Percentiles rank a stretch among this genome's conserved stretches.
phyloP scores from a whole-genome alignment of 768 basidiomycete genomes.

The Leccinum variicolor region DNA sequence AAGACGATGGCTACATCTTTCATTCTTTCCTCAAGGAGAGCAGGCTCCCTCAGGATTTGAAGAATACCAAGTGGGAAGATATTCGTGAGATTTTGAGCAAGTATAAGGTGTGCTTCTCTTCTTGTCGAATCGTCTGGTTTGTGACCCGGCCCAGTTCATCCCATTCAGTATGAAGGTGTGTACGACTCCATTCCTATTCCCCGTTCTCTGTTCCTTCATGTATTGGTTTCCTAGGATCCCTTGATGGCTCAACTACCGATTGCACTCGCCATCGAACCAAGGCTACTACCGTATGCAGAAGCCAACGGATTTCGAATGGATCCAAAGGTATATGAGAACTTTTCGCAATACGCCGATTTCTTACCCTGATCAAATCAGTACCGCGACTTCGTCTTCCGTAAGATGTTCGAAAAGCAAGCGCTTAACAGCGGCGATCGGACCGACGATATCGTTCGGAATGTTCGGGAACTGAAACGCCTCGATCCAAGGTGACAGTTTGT shows the following conservation, averaged over 20 bases:
- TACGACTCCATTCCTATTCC: background rate
- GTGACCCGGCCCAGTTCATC: conserved; percentile 54
- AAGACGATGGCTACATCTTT: conserved; percentile 73
- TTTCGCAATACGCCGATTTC: conserved; percentile 2
- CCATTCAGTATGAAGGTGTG: conserved; percentile 70
- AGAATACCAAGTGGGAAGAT: conserved; percentile 59
- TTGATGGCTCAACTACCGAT: conserved; percentile 76
- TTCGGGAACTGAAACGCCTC: conserved; percentile 66
- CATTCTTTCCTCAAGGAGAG: conserved; percentile 66
- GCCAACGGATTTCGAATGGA: conserved; percentile 79
- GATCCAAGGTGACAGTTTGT: conserved; percentile 54
- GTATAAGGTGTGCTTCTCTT: conserved; percentile 49
- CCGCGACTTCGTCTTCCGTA: conserved; percentile 83
- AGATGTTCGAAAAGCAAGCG: conserved; percentile 68
- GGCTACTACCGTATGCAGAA: conserved; percentile 66
- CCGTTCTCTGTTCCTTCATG: conserved; percentile 4
- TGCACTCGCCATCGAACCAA: conserved; percentile 73
- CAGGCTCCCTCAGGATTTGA: conserved; percentile 55
- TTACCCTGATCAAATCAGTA: conserved; percentile 44
- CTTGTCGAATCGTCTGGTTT: conserved; percentile 1
- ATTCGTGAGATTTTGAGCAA: conserved; percentile 65
- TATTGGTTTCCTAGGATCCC: conserved; percentile 50
- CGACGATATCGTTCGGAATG: conserved; percentile 65
- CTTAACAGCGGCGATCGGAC: conserved; percentile 48
- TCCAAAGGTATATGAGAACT: conserved; percentile 49